These are phyloP conservation scores for Drosera spatulata DNA, from an alignment of 179 eudicot species.

Conservation along the genomic window DNA sequence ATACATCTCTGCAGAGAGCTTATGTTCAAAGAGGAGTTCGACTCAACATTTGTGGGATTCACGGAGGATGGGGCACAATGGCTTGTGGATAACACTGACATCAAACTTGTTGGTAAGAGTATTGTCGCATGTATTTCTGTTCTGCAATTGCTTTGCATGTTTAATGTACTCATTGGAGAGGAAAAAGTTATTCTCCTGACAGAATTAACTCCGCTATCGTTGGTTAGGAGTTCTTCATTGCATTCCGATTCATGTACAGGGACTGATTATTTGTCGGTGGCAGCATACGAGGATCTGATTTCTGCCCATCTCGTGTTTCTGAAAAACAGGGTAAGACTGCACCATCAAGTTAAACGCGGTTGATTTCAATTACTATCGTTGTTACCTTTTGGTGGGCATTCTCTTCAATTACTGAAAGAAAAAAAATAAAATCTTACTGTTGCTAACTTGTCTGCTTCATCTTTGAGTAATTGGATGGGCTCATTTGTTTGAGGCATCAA, in stretches of 20 bases:
- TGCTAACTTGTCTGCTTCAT: too few relatives aligned
- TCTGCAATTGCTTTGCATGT: not conserved
- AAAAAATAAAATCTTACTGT: too few relatives aligned
- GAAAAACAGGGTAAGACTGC: conserved; percentile 37
- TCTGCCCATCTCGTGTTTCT: conserved; percentile 62
- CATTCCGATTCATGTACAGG: conserved; percentile 23
- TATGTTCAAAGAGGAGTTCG: conserved; percentile 69
- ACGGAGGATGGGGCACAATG: conserved; percentile 84
- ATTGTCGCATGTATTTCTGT: not conserved
- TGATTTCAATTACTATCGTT: not conserved
- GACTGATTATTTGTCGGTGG: conserved; percentile 60
- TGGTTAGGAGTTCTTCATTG: too few relatives aligned
- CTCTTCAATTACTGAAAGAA: too few relatives aligned
- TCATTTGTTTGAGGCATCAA: too few relatives aligned
- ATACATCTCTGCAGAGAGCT: conserved; percentile 31
- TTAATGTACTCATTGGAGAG: not conserved
- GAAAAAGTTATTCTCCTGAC: too few relatives aligned
- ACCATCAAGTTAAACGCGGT: not conserved
- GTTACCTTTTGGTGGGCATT: too few relatives aligned
- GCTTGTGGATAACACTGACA: conserved; percentile 74
- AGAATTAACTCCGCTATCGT: too few relatives aligned
- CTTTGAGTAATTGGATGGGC: too few relatives aligned
- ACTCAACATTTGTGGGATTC: conserved; percentile 75
- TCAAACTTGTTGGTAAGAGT: conserved; percentile 75
- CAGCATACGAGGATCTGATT: conserved; percentile 48